Conservation (phyloP, 78 protist species). For the Abeoforma whisleri region DNA sequence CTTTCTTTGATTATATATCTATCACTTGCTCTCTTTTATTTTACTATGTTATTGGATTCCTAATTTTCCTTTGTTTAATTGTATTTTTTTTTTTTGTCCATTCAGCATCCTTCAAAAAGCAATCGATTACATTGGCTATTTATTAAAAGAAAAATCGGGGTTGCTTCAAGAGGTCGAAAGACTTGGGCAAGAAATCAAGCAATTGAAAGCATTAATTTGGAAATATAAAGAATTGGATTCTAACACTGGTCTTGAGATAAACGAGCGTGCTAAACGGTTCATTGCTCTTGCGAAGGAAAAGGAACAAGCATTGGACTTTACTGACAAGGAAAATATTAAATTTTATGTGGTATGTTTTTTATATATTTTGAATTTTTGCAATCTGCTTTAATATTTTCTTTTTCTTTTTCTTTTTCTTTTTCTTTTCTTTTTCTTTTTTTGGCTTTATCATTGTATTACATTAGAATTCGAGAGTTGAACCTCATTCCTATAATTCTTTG, state of each 20-base stretch:
- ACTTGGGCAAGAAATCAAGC: conserved; percentile 35
- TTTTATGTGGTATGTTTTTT: conserved; percentile 43
- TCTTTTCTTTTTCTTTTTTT: too few species aligned
- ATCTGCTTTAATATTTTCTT: too few species aligned
- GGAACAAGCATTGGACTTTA: background rate
- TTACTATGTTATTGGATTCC: too few species aligned
- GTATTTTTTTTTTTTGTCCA: too few species aligned
- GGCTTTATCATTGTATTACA: too few species aligned
- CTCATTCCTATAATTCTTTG: too few species aligned
- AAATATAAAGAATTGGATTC: conserved; percentile 16
- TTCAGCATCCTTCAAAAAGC: conserved; percentile 16
- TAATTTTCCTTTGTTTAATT: too few species aligned
- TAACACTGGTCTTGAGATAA: background rate
- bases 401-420: too few species aligned
- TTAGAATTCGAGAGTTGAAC: too few species aligned
- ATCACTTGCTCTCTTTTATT: too few species aligned
- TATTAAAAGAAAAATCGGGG: conserved; percentile 4
- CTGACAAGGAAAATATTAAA: conserved; percentile 40
- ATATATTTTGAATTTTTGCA: too few species aligned
- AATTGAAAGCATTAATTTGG: conserved; percentile 16
- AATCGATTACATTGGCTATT: conserved; percentile 33
- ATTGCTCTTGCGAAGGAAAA: background rate
- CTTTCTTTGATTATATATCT: too few species aligned
- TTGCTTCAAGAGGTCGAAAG: conserved; percentile 24
- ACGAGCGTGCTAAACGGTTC: conserved; percentile 6